Evolutionary conservation across 2,329 filamentous ascomycete species (phyloP).

Genomic region (Colletotrichum sp.): DNA sequence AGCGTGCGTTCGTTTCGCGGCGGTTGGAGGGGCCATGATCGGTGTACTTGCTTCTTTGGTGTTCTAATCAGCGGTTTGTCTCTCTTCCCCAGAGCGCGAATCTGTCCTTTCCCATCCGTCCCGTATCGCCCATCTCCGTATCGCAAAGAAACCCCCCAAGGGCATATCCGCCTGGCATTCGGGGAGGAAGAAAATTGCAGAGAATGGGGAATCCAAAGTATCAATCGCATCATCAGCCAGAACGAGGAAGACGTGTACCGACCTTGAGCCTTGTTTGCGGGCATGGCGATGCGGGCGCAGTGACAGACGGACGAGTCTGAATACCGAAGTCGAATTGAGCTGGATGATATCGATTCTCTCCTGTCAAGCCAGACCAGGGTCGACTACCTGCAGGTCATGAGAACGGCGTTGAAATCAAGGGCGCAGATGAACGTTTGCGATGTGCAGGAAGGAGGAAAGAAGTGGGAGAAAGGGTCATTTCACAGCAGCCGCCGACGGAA

Average conservation of each 20-base stretch:
- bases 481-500: slow-evolving; percentile 3
- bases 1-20: slow-evolving; percentile 16
- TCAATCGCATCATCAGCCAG: not conserved
- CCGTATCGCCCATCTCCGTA: not conserved
- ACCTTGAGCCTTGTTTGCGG: slow-evolving; percentile 4
- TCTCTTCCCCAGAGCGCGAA: not conserved
- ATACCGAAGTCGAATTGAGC: not conserved
- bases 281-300: not conserved
- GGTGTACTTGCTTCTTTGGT: slow-evolving; percentile 5
- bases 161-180: not conserved
- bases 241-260: not conserved
- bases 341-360: not conserved
- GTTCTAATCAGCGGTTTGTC: slow-evolving; percentile 8
- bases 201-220: not conserved
- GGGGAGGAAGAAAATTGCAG: not conserved
- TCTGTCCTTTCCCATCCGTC: slow-evolving; percentile 10
- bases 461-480: slow-evolving; percentile 16
- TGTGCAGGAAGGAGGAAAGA: slow-evolving; percentile 1
- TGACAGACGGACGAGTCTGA: not conserved
- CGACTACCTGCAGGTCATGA: slow-evolving; percentile 1
- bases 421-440: not conserved
- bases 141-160: not conserved
- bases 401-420: not conserved
- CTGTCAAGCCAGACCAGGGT: not conserved
- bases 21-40: slow-evolving; percentile 17